Percentiles rank a stretch among this genome's conserved stretches.
These are phyloP conservation scores for Quercus suber DNA, from an alignment of 306 rosid genomes.

Conservation along the genomic window DNA sequence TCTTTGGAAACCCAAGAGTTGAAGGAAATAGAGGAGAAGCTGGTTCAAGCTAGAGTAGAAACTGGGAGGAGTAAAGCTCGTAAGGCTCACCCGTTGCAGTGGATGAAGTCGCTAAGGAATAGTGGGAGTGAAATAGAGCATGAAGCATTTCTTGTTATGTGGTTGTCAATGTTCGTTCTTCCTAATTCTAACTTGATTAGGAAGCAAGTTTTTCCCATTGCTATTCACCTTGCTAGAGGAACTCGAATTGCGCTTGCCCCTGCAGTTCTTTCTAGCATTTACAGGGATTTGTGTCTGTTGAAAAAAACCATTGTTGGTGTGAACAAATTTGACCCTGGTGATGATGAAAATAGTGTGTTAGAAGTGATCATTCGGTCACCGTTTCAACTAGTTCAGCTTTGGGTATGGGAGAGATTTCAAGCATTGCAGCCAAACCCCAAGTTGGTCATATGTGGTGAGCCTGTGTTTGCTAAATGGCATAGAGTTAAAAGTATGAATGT, in stretches of 20 bases:
- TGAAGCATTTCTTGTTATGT: constrained; percentile 47
- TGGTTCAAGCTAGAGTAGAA: constrained; percentile 9
- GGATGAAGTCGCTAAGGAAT: constrained; percentile 31
- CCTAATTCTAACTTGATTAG: neutral
- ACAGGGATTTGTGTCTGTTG: constrained; percentile 40
- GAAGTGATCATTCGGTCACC: constrained; percentile 35
- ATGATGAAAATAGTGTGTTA: neutral
- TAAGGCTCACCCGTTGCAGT: neutral
- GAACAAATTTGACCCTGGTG: neutral
- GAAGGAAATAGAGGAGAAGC: constrained; percentile 21
- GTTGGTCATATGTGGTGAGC: neutral
- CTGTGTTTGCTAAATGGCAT: constrained; percentile 40
- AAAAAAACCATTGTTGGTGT: constrained; percentile 23
- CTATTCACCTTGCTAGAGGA: constrained; percentile 48
- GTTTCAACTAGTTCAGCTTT: constrained; percentile 52
- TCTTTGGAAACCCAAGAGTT: constrained; percentile 21
- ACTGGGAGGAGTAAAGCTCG: neutral
- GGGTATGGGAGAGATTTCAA: constrained; percentile 61
- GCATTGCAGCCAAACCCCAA: constrained; percentile 34
- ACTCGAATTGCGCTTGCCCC: constrained; percentile 51
- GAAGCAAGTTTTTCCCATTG: constrained; percentile 30
- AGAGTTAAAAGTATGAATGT: constrained; percentile 16
- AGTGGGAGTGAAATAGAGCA: constrained; percentile 54
- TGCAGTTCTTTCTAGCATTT: constrained; percentile 48
- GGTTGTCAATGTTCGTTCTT: constrained; percentile 47